Evolutionary conservation across 352 stramenopile species (phyloP).

Genomic region (Globisporangium polare): DNA sequence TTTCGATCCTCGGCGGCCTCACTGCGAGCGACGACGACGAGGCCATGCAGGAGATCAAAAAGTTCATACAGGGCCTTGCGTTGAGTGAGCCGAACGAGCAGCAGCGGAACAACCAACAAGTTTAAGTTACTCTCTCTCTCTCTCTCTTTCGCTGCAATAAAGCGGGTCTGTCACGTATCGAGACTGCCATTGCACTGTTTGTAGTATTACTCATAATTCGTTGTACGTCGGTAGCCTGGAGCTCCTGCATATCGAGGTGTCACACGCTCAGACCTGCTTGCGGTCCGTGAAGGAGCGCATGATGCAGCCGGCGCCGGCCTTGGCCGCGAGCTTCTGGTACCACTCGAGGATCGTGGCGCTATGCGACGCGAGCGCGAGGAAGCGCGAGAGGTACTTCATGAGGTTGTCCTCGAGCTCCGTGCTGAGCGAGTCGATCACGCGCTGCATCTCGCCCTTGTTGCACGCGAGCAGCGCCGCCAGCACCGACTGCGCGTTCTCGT

Average conservation of each 20-base stretch:
- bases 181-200: no score
- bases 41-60: constrained; percentile 43
- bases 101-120: no score
- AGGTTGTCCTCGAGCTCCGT: constrained; percentile 72
- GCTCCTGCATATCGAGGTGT: neutral
- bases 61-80: constrained; percentile 32
- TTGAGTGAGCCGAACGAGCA: no score
- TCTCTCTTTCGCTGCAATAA: no score
- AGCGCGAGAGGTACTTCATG: constrained; percentile 89
- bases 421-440: constrained; percentile 67
- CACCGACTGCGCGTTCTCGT: constrained; percentile 77
- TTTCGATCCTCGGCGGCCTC: constrained; percentile 66
- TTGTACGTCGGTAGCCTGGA: neutral
- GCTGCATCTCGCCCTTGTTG: constrained; percentile 88
- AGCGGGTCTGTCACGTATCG: no score
- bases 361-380: constrained; percentile 66
- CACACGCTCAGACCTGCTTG: constrained; percentile 70
- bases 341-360: constrained; percentile 84
- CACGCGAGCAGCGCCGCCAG: constrained; percentile 70
- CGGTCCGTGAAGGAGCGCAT: constrained; percentile 87
- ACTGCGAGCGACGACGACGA: constrained; percentile 25
- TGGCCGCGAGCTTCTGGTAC: constrained; percentile 83
- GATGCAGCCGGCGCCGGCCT: constrained; percentile 84
- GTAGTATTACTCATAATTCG: neutral
- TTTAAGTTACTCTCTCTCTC: neutral